Evolutionary conservation across 164 flowering plant genomes (phyloP).

Genomic region (Magnolia kwangsiensis): DNA sequence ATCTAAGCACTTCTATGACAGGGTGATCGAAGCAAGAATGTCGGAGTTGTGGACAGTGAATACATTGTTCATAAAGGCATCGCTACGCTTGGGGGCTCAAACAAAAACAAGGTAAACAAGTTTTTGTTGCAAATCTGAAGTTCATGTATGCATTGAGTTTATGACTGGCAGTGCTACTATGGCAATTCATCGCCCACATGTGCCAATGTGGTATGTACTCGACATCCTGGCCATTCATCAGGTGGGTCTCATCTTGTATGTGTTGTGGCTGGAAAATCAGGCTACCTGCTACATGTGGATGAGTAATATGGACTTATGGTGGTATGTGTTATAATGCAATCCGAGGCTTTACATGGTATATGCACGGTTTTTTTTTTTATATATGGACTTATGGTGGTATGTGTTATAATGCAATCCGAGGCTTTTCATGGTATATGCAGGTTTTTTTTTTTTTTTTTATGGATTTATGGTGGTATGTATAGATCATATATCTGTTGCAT

Average conservation of each 20-base stretch:
- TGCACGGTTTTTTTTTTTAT: too few relatives aligned
- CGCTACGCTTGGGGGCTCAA: conserved; percentile 65
- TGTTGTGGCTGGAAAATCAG: neutral
- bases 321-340: too few relatives aligned
- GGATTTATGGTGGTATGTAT: too few relatives aligned
- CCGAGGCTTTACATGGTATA: too few relatives aligned
- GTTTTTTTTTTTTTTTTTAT: too few relatives aligned
- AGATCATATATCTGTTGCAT: too few relatives aligned
- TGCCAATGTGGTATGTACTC: too few relatives aligned
- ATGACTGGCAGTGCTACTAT: too few relatives aligned
- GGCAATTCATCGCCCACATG: too few relatives aligned
- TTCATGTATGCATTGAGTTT: neutral
- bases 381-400: too few relatives aligned
- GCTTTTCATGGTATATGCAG: too few relatives aligned
- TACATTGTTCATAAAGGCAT: conserved; percentile 72
- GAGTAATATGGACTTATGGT: neutral
- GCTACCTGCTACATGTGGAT: neutral
- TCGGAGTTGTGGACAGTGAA: conserved; percentile 88
- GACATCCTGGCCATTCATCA: neutral
- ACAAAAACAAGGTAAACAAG: conserved; percentile 36
- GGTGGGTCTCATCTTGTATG: neutral
- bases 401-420: too few relatives aligned
- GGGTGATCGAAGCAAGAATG: conserved; percentile 77
- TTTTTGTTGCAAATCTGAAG: neutral
- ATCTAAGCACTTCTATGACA: conserved; percentile 15